A percentile compares a stretch with the other conserved stretches of the same genome.
Evolutionary conservation across 164 flowering plant genomes (phyloP).

Genomic region (Cinnamomum chago): DNA sequence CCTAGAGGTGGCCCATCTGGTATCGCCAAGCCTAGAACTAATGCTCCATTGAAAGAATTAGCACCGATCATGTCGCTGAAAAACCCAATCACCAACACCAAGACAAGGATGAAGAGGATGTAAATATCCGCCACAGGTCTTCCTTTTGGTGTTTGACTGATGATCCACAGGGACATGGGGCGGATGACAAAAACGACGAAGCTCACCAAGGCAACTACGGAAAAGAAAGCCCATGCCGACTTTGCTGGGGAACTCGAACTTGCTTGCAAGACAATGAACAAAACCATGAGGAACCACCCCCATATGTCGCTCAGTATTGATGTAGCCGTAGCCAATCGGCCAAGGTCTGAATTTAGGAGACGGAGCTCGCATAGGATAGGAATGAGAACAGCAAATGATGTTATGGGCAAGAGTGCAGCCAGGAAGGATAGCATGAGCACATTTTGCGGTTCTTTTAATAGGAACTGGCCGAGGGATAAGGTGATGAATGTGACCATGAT

Average conservation of each 20-base stretch:
- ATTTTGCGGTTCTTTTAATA: not conserved
- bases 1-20: conserved; percentile 83
- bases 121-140: conserved; percentile 38
- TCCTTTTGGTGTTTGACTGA: conserved; percentile 43
- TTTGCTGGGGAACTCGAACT: conserved; percentile 10
- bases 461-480: not conserved
- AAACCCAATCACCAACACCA: conserved; percentile 35
- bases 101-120: conserved; percentile 30
- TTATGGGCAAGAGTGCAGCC: conserved; percentile 8
- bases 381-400: conserved; percentile 32
- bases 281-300: not conserved
- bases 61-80: conserved; percentile 43
- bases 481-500: not conserved
- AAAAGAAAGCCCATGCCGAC: not conserved
- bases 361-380: conserved; percentile 32
- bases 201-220: not conserved
- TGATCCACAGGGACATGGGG: conserved; percentile 33
- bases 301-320: conserved; percentile 16
- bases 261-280: not conserved
- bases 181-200: conserved; percentile 18
- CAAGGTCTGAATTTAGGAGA: conserved; percentile 36
- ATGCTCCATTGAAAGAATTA: conserved; percentile 44
- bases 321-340: conserved; percentile 31
- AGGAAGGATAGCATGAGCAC: not conserved
- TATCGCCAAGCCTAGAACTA: conserved; percentile 54